These are phyloP conservation scores for Ophiostoma sp. DNA, from an alignment of 2,329 filamentous ascomycete species.

Conservation along the genomic window DNA sequence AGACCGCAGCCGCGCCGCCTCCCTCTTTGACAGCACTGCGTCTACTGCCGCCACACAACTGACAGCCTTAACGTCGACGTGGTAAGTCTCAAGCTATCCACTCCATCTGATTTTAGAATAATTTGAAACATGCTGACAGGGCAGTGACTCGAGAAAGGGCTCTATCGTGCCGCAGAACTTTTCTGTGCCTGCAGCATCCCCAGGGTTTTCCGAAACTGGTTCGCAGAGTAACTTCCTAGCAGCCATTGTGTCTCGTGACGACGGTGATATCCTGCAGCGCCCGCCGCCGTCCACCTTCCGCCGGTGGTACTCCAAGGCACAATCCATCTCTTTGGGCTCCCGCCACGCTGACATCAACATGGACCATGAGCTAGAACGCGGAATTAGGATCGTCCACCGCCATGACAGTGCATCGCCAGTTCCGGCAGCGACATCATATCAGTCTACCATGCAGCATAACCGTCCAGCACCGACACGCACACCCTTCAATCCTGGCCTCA, in stretches of 20 bases:
- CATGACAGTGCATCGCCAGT: no score
- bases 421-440: background rate
- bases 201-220: background rate
- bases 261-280: background rate
- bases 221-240: constrained; percentile 8
- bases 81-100: background rate
- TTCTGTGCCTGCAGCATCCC: background rate
- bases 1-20: constrained; percentile 20
- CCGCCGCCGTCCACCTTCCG: background rate
- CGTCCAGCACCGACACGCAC: background rate
- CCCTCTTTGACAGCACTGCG: constrained; percentile 13
- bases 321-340: background rate
- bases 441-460: no score
- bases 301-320: constrained; percentile 12
- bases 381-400: background rate
- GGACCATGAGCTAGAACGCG: constrained; percentile 13
- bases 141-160: constrained; percentile 20
- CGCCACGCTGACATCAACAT: background rate
- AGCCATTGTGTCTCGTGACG: background rate
- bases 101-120: background rate
- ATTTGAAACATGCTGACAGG: background rate
- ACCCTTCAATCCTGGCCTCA: constrained; percentile 22
- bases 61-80: constrained; percentile 6
- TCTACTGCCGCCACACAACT: constrained; percentile 8
- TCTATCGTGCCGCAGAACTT: constrained; percentile 16